These are phyloP conservation scores for Aspergillus taichungensis DNA, from an alignment of 495 filamentous ascomycete genomes.

Conservation along the genomic window DNA sequence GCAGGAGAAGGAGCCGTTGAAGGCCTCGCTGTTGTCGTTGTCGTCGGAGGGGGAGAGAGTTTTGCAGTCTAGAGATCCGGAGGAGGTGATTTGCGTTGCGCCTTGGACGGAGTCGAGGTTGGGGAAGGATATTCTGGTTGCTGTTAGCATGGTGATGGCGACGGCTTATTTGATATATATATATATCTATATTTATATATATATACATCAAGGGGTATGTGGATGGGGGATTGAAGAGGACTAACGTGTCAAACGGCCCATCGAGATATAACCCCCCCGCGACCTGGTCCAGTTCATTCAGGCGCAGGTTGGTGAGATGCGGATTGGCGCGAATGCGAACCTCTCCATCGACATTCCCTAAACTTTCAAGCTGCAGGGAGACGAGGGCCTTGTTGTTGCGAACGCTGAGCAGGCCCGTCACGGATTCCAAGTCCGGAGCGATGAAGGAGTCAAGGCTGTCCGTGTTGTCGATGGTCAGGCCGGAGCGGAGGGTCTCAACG, in stretches of 20 bases:
- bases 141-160: background rate
- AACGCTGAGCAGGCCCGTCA: slow-evolving; percentile 18
- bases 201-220: too few relatives aligned
- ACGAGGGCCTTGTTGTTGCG: slow-evolving; percentile 13
- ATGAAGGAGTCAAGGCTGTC: slow-evolving; percentile 11
- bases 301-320: slow-evolving; percentile 10
- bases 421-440: slow-evolving; percentile 16
- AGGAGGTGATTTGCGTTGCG: slow-evolving; percentile 12
- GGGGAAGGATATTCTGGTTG: slow-evolving; percentile 17
- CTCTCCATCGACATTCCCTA: slow-evolving; percentile 7
- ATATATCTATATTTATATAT: background rate
- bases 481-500: slow-evolving; percentile 19
- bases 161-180: background rate
- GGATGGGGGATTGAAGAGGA: too few relatives aligned
- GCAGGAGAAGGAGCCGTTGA: slow-evolving; percentile 16
- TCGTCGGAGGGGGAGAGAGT: slow-evolving; percentile 1
- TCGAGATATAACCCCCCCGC: slow-evolving; percentile 16
- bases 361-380: slow-evolving; percentile 7
- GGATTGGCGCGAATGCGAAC: slow-evolving; percentile 17
- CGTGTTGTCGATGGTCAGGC: slow-evolving; percentile 13
- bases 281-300: slow-evolving; percentile 20
- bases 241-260: background rate
- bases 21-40: slow-evolving; percentile 8
- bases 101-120: slow-evolving; percentile 20
- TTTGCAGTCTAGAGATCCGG: slow-evolving; percentile 16